Evolutionary conservation across 163 green algal genomes (phyloP).

Genomic region (Scenedesmus sp.): DNA sequence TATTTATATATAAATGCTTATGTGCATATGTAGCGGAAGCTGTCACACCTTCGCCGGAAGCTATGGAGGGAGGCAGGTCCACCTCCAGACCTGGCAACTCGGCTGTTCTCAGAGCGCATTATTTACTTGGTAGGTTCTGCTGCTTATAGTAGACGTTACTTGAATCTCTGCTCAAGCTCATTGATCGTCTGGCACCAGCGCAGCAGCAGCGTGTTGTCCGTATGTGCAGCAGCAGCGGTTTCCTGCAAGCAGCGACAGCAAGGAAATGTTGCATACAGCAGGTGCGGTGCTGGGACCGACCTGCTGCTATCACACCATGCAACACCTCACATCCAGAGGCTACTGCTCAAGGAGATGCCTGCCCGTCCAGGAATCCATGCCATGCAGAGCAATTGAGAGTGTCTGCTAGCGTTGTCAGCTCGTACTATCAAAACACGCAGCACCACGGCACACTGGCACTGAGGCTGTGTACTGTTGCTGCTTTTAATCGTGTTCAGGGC

Average conservation of each 20-base stretch:
- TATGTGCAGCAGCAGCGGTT: background rate
- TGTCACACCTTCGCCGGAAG: constrained; percentile 70
- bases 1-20: background rate
- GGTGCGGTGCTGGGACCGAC: background rate
- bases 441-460: too few species aligned
- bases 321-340: background rate
- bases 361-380: background rate
- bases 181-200: background rate
- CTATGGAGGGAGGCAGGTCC: constrained; percentile 77
- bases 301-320: background rate
- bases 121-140: constrained; percentile 92
- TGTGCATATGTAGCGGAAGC: constrained; percentile 60
- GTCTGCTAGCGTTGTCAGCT: too few species aligned
- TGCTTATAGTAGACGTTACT: background rate
- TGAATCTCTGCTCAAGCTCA: background rate
- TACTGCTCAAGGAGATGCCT: background rate
- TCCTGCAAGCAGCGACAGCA: background rate
- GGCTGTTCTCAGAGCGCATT: constrained; percentile 98
- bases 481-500: constrained; percentile 72
- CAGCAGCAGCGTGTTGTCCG: background rate
- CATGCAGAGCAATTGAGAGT: background rate
- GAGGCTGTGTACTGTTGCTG: too few species aligned
- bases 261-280: background rate
- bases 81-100: constrained; percentile 97
- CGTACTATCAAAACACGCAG: too few species aligned